These are phyloP conservation scores for Penicillium mononematosum DNA, from an alignment of 495 filamentous ascomycete species.

Conservation along the genomic window DNA sequence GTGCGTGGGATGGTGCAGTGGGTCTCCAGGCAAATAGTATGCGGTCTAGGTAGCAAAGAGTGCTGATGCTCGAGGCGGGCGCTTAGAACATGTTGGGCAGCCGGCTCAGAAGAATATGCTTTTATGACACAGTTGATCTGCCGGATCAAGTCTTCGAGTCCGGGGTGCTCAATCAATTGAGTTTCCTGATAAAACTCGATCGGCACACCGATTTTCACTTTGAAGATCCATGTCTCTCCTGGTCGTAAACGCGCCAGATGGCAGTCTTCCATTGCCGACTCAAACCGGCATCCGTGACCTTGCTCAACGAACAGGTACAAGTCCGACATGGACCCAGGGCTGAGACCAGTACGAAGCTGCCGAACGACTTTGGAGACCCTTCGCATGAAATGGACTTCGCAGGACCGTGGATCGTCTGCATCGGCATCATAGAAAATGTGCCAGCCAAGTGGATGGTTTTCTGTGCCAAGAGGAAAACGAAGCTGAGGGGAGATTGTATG, in stretches of 20 bases:
- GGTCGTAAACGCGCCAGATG: constrained; percentile 20
- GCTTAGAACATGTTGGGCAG: constrained; percentile 21
- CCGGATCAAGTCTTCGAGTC: constrained; percentile 17
- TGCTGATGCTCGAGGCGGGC: constrained; percentile 23
- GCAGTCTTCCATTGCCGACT: constrained; percentile 10
- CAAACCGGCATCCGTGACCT: constrained; percentile 17
- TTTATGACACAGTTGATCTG: constrained; percentile 22
- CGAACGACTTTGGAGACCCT: constrained; percentile 21
- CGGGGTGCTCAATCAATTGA: constrained; percentile 8
- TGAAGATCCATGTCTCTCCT: constrained; percentile 27
- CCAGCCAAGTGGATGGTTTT: constrained; percentile 18
- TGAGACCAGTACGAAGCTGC: constrained; percentile 28
- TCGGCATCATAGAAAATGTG: constrained; percentile 24
- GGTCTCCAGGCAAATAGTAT: constrained; percentile 15
- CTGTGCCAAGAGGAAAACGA: constrained; percentile 14
- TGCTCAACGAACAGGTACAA: constrained; percentile 16
- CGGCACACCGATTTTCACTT: constrained; percentile 19
- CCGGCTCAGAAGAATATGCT: constrained; percentile 14
- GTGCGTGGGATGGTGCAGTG: constrained; percentile 22
- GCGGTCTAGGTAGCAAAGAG: constrained; percentile 20
- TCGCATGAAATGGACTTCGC: constrained; percentile 19
- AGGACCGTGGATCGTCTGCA: constrained; percentile 1
- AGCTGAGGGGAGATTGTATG: constrained; percentile 26
- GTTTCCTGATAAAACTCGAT: constrained; percentile 1
- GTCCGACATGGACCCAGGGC: constrained; percentile 20